Base-by-base conservation (phyloP, 257 asterid genomes). In the Voacanga thouarsii region DNA sequence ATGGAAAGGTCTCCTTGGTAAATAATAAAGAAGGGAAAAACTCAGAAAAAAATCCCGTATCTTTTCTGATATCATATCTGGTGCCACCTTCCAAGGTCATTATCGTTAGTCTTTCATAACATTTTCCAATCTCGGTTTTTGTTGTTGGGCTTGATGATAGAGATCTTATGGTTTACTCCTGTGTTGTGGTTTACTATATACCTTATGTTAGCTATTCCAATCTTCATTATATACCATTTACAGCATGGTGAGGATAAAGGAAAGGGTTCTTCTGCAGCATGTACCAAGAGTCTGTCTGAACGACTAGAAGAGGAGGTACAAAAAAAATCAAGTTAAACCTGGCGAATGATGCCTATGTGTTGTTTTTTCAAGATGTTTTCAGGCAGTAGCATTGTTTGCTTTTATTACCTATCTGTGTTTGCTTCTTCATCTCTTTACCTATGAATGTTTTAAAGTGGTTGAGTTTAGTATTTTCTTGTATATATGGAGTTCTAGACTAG, bases 61-160 rank as follows among this genome's bases (percentile, higher is more conserved):
- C 89, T n/a, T 91, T 89, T 87, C 84, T 80, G 70, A 75, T 95
- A 78, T 91, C 97, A 75, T 95, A 85, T 79, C 75, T 85, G 49
- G 92, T 95, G 86, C 98, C 96, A 30, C 98, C 99, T 16, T 69
- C 77, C 71, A 94, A 91, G 98, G 99, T 95, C 78, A 67, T 67
- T 77, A 23, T 41, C 47, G 50, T 63, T 80, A 72, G 47, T 84
- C 79, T 64, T 83, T 79, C 80, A 55, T 24, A 47, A 43, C 59
- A 75, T 77, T 85, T 39, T 47, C 75, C 65, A 66, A 26, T 75
- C n/a, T 56, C 79, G 24, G 76, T 53, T 63, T 56, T 47, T 45
- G 19, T 23, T 45, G 50, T 19, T 8, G 44, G 30, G 61, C 47
- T 71, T 53, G 63, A 39, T 56, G 37, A 43, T 26, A 66, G 43